Percentiles rank a stretch among this genome's conserved stretches.
Evolutionary conservation across 2,329 filamentous ascomycete genomes (phyloP).

Genomic region (Cytospora paraplurivora): DNA sequence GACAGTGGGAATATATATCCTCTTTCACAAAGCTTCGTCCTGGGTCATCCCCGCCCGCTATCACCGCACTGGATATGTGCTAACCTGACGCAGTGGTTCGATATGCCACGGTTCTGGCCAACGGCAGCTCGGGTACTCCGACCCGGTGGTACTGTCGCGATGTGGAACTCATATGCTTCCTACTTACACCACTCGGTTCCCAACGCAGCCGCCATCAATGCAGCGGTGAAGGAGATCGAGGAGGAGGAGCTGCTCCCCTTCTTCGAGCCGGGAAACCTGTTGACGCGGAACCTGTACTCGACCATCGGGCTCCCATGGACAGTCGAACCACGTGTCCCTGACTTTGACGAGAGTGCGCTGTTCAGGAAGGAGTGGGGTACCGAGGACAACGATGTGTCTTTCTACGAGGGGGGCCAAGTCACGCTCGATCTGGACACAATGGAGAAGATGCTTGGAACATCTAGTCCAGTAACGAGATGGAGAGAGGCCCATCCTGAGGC

Average conservation of each 20-base stretch:
- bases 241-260: slow-evolving; percentile 42
- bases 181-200: slow-evolving; percentile 39
- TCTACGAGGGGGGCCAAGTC: slow-evolving; percentile 32
- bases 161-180: slow-evolving; percentile 47
- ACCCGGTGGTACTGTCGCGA: slow-evolving; percentile 45
- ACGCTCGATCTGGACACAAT: slow-evolving; percentile 38
- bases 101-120: slow-evolving; percentile 35
- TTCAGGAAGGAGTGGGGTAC: slow-evolving; percentile 46
- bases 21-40: neutral
- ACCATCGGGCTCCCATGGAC: slow-evolving; percentile 54
- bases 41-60: no score
- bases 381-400: slow-evolving; percentile 32
- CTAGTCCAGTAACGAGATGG: slow-evolving; percentile 47
- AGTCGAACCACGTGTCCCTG: slow-evolving; percentile 35
- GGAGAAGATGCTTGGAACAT: slow-evolving; percentile 41
- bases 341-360: slow-evolving; percentile 45
- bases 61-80: neutral
- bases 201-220: slow-evolving; percentile 46
- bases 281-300: slow-evolving; percentile 45
- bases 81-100: slow-evolving; percentile 48
- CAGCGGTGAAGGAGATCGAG: slow-evolving; percentile 42
- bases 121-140: slow-evolving; percentile 25
- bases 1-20: neutral
- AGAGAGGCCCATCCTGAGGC: slow-evolving; percentile 46
- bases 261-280: slow-evolving; percentile 44